phyloP scores from a whole-genome alignment of 2,329 filamentous ascomycete genomes.

The Aspergillus fumigatus region DNA sequence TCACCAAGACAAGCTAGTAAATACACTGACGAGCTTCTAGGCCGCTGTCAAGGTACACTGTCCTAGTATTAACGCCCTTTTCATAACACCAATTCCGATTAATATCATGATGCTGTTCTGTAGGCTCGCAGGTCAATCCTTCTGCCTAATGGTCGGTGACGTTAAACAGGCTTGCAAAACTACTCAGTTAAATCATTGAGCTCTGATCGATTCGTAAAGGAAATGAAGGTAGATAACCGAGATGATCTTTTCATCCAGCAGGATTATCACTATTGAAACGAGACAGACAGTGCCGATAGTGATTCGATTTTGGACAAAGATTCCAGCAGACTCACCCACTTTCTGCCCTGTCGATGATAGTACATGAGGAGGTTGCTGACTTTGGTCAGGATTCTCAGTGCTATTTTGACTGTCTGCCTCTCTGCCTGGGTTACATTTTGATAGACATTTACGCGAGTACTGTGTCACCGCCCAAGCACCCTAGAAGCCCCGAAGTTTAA shows the following conservation, averaged over 20 bases:
- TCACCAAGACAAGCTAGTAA: too few species aligned
- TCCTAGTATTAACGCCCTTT: neutral
- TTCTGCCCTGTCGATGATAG: neutral
- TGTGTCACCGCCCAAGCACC: neutral
- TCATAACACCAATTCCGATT: neutral
- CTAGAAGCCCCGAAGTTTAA: slow-evolving; percentile 2
- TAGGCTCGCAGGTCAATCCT: too few species aligned
- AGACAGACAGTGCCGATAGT: neutral
- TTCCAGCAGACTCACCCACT: neutral
- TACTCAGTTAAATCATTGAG: too few species aligned
- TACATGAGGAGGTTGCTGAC: neutral
- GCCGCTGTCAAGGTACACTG: neutral
- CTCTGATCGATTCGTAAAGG: neutral
- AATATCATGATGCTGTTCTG: too few species aligned
- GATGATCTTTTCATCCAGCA: neutral
- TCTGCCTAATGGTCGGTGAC: neutral
- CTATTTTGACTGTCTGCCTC: neutral
- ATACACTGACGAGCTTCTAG: neutral
- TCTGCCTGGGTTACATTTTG: neutral
- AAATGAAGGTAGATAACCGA: neutral
- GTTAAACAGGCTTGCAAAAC: neutral
- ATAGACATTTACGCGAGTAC: neutral
- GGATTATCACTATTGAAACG: too few species aligned
- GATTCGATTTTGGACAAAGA: neutral
- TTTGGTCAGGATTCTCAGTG: neutral